Evolutionary conservation across 2,329 filamentous ascomycete species (phyloP), one percentile per base, ranked within the genome.

Genomic region (Huntiella savannae): DNA sequence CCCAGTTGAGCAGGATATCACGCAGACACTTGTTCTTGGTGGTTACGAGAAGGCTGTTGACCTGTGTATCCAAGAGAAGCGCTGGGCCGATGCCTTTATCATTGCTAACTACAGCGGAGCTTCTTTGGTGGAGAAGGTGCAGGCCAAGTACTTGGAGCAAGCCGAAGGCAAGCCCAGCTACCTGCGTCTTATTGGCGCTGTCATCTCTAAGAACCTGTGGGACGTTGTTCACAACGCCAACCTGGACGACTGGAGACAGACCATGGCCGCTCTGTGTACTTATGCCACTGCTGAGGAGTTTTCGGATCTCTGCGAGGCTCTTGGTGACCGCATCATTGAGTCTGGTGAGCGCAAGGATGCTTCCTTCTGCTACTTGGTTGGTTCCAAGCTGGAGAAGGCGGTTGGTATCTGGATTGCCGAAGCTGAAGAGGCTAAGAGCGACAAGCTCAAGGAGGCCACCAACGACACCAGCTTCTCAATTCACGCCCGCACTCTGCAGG

Each of bases 161-260:
- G 85, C 87, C 61, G 71, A 75, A 5, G 79, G 79, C 49, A 79
- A 80, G 22, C 88, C 92, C 1, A 96, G 88, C 63, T 98, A 98
- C 57, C 68, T 96, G 48, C 80, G 92, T 38, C 70, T 98, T 6
- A 70, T 98, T 46, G 80, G 83, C 44, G 94, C 88, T 4, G 84
- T 98, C 44, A 87, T 94, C 48, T 79, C 82, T 51, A 96, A 96
- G 69, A 95, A 98, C 57, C 71, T 98, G 1, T 96, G 88, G 91
- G 91, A 98, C 63, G 74, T 96, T 40, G 91, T 96, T 5, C 85
- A 96, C 64, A 98, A 98, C 57, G 91, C 88, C 5, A 83, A 95
- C 57, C 66, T 98, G 40, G 72, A 73, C 45, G 82, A 91, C 62
- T 98, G 91, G 92, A 96, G 92, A 64, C 91, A 96, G 62, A 79